phyloP scores from a whole-genome alignment of 129 eudicot species.

The Logfia minima region DNA sequence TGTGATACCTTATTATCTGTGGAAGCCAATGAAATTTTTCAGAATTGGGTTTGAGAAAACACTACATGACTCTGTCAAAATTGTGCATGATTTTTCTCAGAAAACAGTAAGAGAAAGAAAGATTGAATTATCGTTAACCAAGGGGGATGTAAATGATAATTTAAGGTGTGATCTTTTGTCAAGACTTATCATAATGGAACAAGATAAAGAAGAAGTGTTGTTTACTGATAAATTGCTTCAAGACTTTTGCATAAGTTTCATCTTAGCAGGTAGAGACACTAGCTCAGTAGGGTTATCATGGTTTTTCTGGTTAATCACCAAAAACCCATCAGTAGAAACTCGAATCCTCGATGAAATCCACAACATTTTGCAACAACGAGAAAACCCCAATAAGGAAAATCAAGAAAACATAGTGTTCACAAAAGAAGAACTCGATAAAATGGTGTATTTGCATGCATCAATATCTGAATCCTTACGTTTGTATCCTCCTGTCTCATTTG shows the following conservation, averaged over 20 bases:
- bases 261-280: slow-evolving; percentile 70
- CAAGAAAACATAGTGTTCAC: slow-evolving; percentile 30
- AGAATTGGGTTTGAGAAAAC: slow-evolving; percentile 47
- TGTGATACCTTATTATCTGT: slow-evolving; percentile 44
- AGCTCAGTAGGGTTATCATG: slow-evolving; percentile 66
- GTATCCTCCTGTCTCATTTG: slow-evolving; percentile 66
- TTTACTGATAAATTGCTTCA: slow-evolving; percentile 51
- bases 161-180: slow-evolving; percentile 51
- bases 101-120: slow-evolving; percentile 50
- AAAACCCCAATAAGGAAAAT: slow-evolving; percentile 1
- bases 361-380: slow-evolving; percentile 30
- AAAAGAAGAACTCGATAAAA: slow-evolving; percentile 49
- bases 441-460: slow-evolving; percentile 66
- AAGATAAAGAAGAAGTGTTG: slow-evolving; percentile 27
- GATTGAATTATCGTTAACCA: slow-evolving; percentile 29
- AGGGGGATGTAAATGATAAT: background rate
- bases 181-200: slow-evolving; percentile 45
- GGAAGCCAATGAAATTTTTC: slow-evolving; percentile 57
- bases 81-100: slow-evolving; percentile 60
- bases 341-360: slow-evolving; percentile 44
- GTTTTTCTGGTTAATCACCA: slow-evolving; percentile 58
- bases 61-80: slow-evolving; percentile 38
- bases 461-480: slow-evolving; percentile 56
- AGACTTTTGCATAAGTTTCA: slow-evolving; percentile 68
- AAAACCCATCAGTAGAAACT: slow-evolving; percentile 43